Evolutionary conservation across 1,139 yeast species (phyloP), one percentile per base, ranked within the genome.

Genomic region (Lodderomyces theae): DNA sequence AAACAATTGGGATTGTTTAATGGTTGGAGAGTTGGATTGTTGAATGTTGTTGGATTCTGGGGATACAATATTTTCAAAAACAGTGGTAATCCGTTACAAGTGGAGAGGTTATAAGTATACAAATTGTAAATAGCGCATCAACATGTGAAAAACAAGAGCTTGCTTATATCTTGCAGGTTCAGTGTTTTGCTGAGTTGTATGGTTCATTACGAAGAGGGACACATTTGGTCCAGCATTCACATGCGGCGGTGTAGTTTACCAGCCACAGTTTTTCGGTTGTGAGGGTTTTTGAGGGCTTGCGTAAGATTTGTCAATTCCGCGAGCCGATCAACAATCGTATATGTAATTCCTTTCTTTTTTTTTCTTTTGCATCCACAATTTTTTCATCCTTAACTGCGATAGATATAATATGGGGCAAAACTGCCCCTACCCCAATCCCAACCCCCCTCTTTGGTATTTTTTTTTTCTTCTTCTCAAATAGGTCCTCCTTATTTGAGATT

Each of bases 11-110:
- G 72, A 1, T 68, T 89, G 41, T 89, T 87, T 71, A 78, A 90
- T 51, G 97, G 97, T 35, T 92, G 97, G 97, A 77, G 89, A 59
- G 82, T 88, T 30, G 94, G 95, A 13, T 72, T 86, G 11, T 61
- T 87, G 50, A 88, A 92, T 47, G 77, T 86, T 9, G 61, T 86
- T 41, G 92, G 96, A 16, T 83, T 82, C 44, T 89, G 95, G 86
- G 92, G 96, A 5, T 79, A 88, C 49, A 77, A 78, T 38, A 72
- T 87, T 36, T 56, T 83, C 47, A 74, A 77, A 46, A 76, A 75
- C 48, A 78, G 75, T 43, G 56, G 81, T 59, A 49, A 72, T 52
- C 58, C 71, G 52, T 46, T 63, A 57, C 52, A 57, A 42, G 79
- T 73, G 46, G 80, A 75, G 46, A 61, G 58, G 40, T 54, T 61